Evolutionary conservation across 2,329 filamentous ascomycete genomes (phyloP).

Genomic region (Sclerotinia spermophila): DNA sequence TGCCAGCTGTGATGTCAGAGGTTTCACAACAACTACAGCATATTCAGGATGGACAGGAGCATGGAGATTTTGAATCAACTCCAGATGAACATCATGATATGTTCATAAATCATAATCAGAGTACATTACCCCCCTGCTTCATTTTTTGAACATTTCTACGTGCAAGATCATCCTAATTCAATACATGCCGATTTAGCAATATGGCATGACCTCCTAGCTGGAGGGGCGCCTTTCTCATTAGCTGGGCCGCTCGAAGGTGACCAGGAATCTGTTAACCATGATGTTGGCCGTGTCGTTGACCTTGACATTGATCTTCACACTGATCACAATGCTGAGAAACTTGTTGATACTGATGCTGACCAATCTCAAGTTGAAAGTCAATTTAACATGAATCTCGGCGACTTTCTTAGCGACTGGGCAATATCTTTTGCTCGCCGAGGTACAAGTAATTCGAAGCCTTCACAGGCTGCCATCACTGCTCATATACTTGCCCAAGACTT

Average conservation of each 20-base stretch:
- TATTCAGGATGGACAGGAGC: constrained; percentile 34
- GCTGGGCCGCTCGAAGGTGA: constrained; percentile 21
- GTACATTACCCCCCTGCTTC: constrained; percentile 35
- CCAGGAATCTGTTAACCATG: neutral
- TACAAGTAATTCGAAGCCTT: constrained; percentile 22
- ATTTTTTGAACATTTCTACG: neutral
- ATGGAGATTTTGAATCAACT: constrained; percentile 24
- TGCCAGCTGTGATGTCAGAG: constrained; percentile 32
- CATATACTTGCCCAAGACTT: constrained; percentile 25
- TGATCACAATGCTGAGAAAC: neutral
- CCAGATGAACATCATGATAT: constrained; percentile 26
- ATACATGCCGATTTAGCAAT: neutral
- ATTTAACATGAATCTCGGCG: constrained; percentile 47
- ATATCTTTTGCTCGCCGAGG: constrained; percentile 10
- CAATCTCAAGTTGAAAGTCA: constrained; percentile 35
- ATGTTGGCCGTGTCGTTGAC: neutral
- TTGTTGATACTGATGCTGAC: constrained; percentile 31
- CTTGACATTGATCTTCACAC: neutral
- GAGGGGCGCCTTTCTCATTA: constrained; percentile 11
- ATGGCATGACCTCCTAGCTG: constrained; percentile 10
- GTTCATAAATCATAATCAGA: constrained; percentile 29
- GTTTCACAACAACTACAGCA: constrained; percentile 35
- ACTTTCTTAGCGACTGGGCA: constrained; percentile 52
- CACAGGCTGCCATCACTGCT: constrained; percentile 22
- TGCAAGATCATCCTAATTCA: neutral